These are phyloP conservation scores for Macadamia integrifolia DNA, from an alignment of 164 flowering plant species.

Conservation along the genomic window DNA sequence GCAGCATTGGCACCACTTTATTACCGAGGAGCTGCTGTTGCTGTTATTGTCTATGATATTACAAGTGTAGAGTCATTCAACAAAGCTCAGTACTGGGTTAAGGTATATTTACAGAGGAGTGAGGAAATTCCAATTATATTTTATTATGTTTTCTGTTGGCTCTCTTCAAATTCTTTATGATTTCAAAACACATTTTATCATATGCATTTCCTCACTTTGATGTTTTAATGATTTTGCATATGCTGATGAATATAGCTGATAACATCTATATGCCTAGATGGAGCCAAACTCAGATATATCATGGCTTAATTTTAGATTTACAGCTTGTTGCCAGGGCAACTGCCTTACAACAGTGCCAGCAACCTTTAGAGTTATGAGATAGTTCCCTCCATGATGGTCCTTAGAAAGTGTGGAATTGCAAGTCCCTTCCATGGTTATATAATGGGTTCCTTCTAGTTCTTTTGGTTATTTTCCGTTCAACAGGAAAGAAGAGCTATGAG, in stretches of 20 bases:
- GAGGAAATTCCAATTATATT: neutral
- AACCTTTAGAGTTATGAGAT: too few species aligned
- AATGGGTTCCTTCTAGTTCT: too few species aligned
- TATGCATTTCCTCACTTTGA: neutral
- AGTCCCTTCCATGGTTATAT: too few species aligned
- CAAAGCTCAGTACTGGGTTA: slow-evolving; percentile 98
- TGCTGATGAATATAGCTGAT: neutral
- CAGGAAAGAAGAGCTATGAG: too few species aligned
- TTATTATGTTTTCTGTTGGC: neutral
- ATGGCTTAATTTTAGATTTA: too few species aligned
- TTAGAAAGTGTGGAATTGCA: too few species aligned
- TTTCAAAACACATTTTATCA: neutral
- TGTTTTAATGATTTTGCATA: neutral
- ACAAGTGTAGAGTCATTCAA: slow-evolving; percentile 80
- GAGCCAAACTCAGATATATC: neutral
- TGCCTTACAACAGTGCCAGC: too few species aligned
- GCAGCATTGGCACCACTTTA: slow-evolving; percentile 97
- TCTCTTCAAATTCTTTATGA: neutral
- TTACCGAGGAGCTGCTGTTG: slow-evolving; percentile 96
- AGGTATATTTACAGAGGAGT: slow-evolving; percentile 39
- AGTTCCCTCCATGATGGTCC: too few species aligned
- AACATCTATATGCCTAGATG: neutral
- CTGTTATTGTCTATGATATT: slow-evolving; percentile 93
- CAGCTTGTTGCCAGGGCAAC: too few species aligned
- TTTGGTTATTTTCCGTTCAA: too few species aligned